Percentiles rank a stretch among this genome's conserved stretches.
phyloP scores from a whole-genome alignment of 2,329 filamentous ascomycete species.

The Aspergillus chevalieri region DNA sequence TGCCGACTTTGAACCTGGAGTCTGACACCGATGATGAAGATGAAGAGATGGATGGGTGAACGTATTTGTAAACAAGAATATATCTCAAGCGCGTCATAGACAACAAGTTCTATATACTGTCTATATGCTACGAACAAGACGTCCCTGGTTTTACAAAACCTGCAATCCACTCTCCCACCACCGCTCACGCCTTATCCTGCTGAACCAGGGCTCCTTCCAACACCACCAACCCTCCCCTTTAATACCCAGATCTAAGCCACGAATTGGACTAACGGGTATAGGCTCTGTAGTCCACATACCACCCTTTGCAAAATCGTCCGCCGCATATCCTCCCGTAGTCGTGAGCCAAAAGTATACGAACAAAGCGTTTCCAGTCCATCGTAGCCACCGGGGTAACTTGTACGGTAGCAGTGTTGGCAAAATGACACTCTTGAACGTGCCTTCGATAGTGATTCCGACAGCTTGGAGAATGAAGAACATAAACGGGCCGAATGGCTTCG shows the following conservation, averaged over 20 bases:
- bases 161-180: slow-evolving; percentile 58
- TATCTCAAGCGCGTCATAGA: not conserved
- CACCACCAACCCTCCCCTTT: slow-evolving; percentile 61
- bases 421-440: slow-evolving; percentile 32
- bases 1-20: slow-evolving; percentile 44
- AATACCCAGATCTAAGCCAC: slow-evolving; percentile 59
- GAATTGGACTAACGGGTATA: slow-evolving; percentile 66
- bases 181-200: slow-evolving; percentile 53
- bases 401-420: slow-evolving; percentile 25
- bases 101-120: not conserved
- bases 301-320: slow-evolving; percentile 67
- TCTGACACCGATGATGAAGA: slow-evolving; percentile 44
- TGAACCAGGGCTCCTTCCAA: slow-evolving; percentile 53
- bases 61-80: not conserved
- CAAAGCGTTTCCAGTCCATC: slow-evolving; percentile 53
- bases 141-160: slow-evolving; percentile 17
- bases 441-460: slow-evolving; percentile 59
- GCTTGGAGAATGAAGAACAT: slow-evolving; percentile 69
- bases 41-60: slow-evolving; percentile 25
- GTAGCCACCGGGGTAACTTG: slow-evolving; percentile 40
- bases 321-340: slow-evolving; percentile 57
- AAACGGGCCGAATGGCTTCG: slow-evolving; percentile 50
- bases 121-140: not conserved
- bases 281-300: slow-evolving; percentile 79
- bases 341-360: slow-evolving; percentile 64